phyloP scores from a whole-genome alignment of 2,329 filamentous ascomycete species.

The Colletotrichum melonis region DNA sequence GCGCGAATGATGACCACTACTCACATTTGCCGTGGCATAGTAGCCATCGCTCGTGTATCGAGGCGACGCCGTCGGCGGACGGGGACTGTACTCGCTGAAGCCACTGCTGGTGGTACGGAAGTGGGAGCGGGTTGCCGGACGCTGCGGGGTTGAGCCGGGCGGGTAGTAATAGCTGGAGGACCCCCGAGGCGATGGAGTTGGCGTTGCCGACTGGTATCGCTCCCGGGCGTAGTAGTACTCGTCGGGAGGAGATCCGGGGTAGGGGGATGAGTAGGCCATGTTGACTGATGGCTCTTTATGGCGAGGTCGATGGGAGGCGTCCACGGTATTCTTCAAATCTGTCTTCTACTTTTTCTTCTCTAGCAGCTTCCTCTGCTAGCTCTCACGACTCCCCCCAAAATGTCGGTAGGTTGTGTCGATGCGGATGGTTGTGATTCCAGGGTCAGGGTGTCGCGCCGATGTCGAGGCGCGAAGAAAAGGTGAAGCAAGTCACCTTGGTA shows the following conservation, averaged over 20 bases:
- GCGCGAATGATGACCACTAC: conserved; percentile 60
- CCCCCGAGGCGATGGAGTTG: conserved; percentile 67
- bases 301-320: conserved; percentile 45
- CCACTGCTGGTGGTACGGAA: conserved; percentile 56
- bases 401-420: conserved; percentile 30
- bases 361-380: conserved; percentile 29
- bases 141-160: conserved; percentile 58
- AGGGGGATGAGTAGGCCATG: conserved; percentile 53
- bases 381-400: conserved; percentile 27
- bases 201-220: conserved; percentile 64
- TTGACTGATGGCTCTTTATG: conserved; percentile 42
- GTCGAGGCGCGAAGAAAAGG: conserved; percentile 59
- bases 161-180: conserved; percentile 62
- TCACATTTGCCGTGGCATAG: conserved; percentile 76
- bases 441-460: conserved; percentile 52
- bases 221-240: conserved; percentile 64
- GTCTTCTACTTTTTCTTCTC: conserved; percentile 26
- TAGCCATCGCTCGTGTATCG: conserved; percentile 72
- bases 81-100: conserved; percentile 55
- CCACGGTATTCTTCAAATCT: conserved; percentile 34
- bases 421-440: conserved; percentile 37
- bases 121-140: conserved; percentile 66
- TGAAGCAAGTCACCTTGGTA: conserved; percentile 70
- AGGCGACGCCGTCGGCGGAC: conserved; percentile 65
- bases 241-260: conserved; percentile 58